Percentiles rank a stretch among this genome's conserved stretches.
Conservation (phyloP, 345 rosid genomes). For the Citrus australasica region DNA sequence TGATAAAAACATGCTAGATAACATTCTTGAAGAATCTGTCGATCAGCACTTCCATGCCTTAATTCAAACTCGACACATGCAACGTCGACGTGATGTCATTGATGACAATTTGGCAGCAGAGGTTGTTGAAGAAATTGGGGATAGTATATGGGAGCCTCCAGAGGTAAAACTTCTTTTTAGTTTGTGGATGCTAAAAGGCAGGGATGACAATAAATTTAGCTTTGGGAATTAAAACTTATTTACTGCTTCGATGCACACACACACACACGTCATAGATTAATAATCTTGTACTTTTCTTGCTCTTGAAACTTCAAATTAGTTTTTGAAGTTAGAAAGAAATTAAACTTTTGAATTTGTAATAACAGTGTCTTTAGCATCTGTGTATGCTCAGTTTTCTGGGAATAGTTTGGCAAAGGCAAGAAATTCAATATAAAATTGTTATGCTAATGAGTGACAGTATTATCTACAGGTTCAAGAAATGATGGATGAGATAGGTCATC, state of each 20-base stretch:
- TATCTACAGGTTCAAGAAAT: constrained; percentile 80
- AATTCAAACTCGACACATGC: constrained; percentile 86
- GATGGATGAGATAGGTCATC: constrained; percentile 84
- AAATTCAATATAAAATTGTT: neutral
- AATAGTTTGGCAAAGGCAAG: neutral
- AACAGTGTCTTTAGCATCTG: neutral
- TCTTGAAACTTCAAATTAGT: neutral
- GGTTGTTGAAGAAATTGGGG: constrained; percentile 86
- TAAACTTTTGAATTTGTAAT: neutral
- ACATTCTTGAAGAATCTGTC: constrained; percentile 92
- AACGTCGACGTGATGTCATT: constrained; percentile 72
- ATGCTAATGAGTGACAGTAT: neutral
- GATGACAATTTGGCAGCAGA: constrained; percentile 79
- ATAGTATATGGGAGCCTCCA: constrained; percentile 81
- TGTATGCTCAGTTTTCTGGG: neutral
- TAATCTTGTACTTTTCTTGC: neutral
- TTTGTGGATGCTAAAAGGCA: neutral
- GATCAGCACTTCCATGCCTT: constrained; percentile 87
- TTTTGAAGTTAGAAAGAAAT: neutral
- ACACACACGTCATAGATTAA: too few species aligned
- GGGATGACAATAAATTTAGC: constrained; percentile 1
- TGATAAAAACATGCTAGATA: constrained; percentile 84
- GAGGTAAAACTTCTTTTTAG: constrained; percentile 50
- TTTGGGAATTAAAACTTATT: constrained; percentile 1
- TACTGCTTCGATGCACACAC: neutral